Base-by-base conservation (phyloP, 164 flowering plant genomes). In the Santalum album region DNA sequence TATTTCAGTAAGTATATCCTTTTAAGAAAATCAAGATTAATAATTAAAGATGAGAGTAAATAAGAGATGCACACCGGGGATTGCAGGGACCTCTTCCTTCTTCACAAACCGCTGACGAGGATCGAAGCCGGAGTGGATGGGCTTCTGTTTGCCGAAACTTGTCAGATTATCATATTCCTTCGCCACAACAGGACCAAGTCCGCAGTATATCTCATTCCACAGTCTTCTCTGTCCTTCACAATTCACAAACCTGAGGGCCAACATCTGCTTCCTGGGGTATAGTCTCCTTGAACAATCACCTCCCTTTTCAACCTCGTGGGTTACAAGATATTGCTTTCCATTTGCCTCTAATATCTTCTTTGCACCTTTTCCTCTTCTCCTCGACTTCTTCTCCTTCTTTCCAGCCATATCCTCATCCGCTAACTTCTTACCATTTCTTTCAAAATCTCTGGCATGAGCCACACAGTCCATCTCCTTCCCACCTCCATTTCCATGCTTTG, bases 231-330 rank as follows among this genome's bases (percentile, higher is more conserved):
- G 96, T 11, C 53, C 70, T 35, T 64, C 80, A 40, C 54, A 25
- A 32, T 69, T 56, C 29, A 55, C 65, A 75, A 62, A 72, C 79
- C 86, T 78, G 67, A 88, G 25, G 6, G 65, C 75, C 65, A 77
- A 82, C 82, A 88, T 38, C 57, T 76, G 78, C 52, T 56, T 57
- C 67, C 86, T 78, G 3, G 83, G 62, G 66, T 84, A 84, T 53
- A 23, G 24, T 16, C 34, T 71, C 71, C 69, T 72, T 57, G 15
- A 43, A 9, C 21, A 7, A 17, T 35, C 56, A 39, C 27, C 51
- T 19, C 49, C 54, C 42, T 45, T 64, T 49, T 59, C 59, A 53
- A 2, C 26, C 18, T 18, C 17, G 11, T 23, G 46, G n/a, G 42
- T 18, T 12, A 29, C 20, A 38, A 19, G 12, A 47, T 38, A 42